Evolutionary conservation across 2,329 filamentous ascomycete species (phyloP), one percentile per base, ranked within the genome.

Genomic region (Cadophora sp.): DNA sequence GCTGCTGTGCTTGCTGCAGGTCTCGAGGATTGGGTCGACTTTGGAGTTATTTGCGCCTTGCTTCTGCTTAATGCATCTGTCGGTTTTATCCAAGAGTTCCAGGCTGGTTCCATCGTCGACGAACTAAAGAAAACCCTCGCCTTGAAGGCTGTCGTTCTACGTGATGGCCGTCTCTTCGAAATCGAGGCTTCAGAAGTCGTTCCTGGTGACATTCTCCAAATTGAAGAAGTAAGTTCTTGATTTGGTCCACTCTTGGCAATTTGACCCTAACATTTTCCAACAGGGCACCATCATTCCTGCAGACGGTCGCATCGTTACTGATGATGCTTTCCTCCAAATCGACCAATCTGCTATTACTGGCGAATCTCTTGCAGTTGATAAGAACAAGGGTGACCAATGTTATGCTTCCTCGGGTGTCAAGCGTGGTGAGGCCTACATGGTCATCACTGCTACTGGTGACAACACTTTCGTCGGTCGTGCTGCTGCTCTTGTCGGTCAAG

Each of bases 301-400:
- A 73, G 94, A 97, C 80, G 93, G 93, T 73, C 90, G 90, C 72
- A 90, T 97, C 75, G 89, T 96, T 70, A 94, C 92, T 75, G 90
- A 94, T 74, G 89, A 90, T 78, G 91, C 92, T 68, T 94, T 93
- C 84, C 86, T 95, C 69, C 93, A 97, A 82, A 91, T 97, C 71
- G 93, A 97, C 80, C 94, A 97, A 83, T 96, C 93, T 68, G 89
- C 92, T 79, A 93, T 97, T 78, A 97, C 94, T 67, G 93, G 94
- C 74, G 93, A 97, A 82, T 97, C 94, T 72, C 89, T 97, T 68
- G 93, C 93, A 73, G 93, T 96, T 73, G 93, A 96, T 82, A 96
- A 96, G 85, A 90, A 92, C 83, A 87, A 89, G 78, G 87, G 87
- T 70, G 94, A 97, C 80, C 85, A 87, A 76, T 93, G 91, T 80